phyloP scores from a whole-genome alignment of 352 stramenopile species.

The Thalassiosira sp. region DNA sequence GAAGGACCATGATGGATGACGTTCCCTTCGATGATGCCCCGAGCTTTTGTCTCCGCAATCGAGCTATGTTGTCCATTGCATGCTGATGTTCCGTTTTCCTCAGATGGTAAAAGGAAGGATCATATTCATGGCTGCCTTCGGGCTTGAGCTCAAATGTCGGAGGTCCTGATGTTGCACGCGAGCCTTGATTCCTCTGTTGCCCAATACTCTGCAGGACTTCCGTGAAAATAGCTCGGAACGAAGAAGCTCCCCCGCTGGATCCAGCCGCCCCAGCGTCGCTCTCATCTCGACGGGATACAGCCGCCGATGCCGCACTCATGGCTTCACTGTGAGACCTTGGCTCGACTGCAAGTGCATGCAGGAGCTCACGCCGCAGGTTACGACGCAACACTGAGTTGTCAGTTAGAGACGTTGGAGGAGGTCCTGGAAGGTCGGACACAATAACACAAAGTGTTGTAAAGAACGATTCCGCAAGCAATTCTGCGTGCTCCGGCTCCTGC shows the following conservation, averaged over 20 bases:
- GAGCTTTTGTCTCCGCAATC: slow-evolving; percentile 73
- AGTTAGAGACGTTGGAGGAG: slow-evolving; percentile 59
- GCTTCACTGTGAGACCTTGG: slow-evolving; percentile 77
- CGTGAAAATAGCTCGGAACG: slow-evolving; percentile 75
- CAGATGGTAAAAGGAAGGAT: slow-evolving; percentile 83
- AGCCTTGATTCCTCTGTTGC: slow-evolving; percentile 67
- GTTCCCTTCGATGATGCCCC: slow-evolving; percentile 24
- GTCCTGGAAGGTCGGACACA: slow-evolving; percentile 79
- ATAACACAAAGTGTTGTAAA: slow-evolving; percentile 81
- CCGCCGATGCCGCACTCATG: slow-evolving; percentile 69
- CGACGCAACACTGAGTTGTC: slow-evolving; percentile 68
- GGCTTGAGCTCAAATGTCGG: slow-evolving; percentile 73
- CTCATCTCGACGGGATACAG: slow-evolving; percentile 73
- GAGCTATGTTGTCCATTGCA: slow-evolving; percentile 81
- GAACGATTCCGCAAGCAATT: slow-evolving; percentile 79
- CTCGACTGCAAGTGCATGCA: slow-evolving; percentile 81
- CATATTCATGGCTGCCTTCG: slow-evolving; percentile 80
- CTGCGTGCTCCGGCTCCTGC: slow-evolving; percentile 79
- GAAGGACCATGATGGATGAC: slow-evolving; percentile 60
- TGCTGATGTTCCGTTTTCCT: slow-evolving; percentile 82
- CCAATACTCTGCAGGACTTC: slow-evolving; percentile 77
- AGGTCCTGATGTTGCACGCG: slow-evolving; percentile 64
- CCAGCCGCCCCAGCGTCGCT: slow-evolving; percentile 62
- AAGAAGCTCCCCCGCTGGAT: slow-evolving; percentile 47
- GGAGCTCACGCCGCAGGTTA: slow-evolving; percentile 74